phyloP scores from a whole-genome alignment of 805 yeast genomes.

The Starmerella apicola region DNA sequence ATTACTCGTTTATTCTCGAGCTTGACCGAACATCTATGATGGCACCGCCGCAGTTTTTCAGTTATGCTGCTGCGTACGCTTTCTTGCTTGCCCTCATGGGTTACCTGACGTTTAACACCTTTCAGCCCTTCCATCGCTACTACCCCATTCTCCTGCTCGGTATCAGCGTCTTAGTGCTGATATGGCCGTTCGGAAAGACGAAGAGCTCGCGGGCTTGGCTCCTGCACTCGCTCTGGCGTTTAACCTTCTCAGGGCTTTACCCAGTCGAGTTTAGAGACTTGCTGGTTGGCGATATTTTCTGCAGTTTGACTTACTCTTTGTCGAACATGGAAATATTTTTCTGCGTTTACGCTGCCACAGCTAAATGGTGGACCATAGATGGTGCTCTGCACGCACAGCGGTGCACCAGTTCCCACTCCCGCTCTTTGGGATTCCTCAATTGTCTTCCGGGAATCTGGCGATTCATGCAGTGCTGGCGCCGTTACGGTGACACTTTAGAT shows the following conservation, averaged over 20 bases:
- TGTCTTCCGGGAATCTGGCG: constrained; percentile 86
- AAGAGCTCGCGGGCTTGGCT: constrained; percentile 69
- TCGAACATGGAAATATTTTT: constrained; percentile 77
- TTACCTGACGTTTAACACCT: constrained; percentile 69
- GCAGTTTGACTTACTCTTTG: constrained; percentile 77
- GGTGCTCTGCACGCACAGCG: constrained; percentile 20
- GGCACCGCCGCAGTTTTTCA: constrained; percentile 51
- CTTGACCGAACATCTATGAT: constrained; percentile 57
- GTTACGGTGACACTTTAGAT: constrained; percentile 86
- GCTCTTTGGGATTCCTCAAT: constrained; percentile 69
- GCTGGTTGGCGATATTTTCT: constrained; percentile 80
- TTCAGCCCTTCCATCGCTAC: constrained; percentile 43
- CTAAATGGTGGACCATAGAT: constrained; percentile 45
- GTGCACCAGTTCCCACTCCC: constrained; percentile 72
- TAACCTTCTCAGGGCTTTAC: constrained; percentile 69
- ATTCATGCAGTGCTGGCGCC: constrained; percentile 76
- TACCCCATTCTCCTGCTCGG: constrained; percentile 74
- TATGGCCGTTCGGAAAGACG: constrained; percentile 51
- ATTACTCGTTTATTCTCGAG: constrained; percentile 87
- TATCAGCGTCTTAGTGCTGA: constrained; percentile 34
- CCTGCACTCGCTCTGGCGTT: constrained; percentile 54
- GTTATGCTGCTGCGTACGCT: constrained; percentile 50
- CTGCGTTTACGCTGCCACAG: constrained; percentile 51
- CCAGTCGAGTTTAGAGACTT: constrained; percentile 95
- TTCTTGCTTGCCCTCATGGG: constrained; percentile 47